These are phyloP conservation scores for Pseudocercospora fijiensis DNA, from an alignment of 2,329 filamentous ascomycete genomes.

Conservation along the genomic window DNA sequence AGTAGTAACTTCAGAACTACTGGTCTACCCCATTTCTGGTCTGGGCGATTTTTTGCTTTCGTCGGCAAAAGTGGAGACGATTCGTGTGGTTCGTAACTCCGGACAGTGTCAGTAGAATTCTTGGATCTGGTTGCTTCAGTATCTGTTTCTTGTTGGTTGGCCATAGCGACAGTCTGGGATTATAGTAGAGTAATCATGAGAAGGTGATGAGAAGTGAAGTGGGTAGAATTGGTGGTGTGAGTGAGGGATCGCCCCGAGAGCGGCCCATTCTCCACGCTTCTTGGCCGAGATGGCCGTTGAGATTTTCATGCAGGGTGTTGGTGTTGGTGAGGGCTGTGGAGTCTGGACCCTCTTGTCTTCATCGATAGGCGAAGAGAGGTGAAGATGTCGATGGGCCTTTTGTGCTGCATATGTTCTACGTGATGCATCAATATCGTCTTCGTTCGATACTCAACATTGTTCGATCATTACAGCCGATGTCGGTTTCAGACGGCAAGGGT, in stretches of 20 bases:
- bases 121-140: neutral
- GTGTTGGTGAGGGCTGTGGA: neutral
- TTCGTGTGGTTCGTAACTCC: neutral
- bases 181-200: neutral
- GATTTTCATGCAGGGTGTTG: neutral
- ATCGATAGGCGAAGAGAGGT: neutral
- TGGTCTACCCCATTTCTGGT: slow-evolving; percentile 28
- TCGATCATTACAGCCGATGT: neutral
- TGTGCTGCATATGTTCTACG: too few species aligned
- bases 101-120: too few species aligned
- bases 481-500: too few species aligned
- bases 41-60: neutral
- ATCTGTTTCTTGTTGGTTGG: neutral
- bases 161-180: neutral
- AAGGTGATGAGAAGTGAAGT: neutral
- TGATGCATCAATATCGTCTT: neutral
- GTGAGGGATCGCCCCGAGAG: neutral
- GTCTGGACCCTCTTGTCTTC: too few species aligned
- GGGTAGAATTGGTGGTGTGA: neutral
- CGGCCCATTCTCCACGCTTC: slow-evolving; percentile 7
- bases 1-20: slow-evolving; percentile 52
- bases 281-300: slow-evolving; percentile 23
- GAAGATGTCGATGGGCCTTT: neutral
- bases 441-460: neutral
- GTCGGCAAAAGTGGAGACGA: neutral